Evolutionary conservation across 306 rosid species (phyloP).

Genomic region (Pyrus communis): DNA sequence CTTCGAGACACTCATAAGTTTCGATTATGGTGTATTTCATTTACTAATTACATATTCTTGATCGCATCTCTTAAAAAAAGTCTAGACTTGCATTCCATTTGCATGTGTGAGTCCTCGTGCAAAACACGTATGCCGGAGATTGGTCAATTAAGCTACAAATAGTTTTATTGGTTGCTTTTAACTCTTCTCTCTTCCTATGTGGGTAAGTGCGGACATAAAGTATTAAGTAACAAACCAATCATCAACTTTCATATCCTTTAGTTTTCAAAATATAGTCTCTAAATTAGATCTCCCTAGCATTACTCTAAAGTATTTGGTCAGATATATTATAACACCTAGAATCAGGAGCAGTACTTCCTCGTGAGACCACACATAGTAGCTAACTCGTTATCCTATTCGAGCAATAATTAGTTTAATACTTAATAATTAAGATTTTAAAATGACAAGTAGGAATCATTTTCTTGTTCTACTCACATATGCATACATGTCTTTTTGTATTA

Average conservation of each 20-base stretch:
- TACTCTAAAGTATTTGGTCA: background rate
- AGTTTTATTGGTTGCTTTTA: background rate
- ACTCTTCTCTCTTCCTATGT: background rate
- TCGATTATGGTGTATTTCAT: too few species aligned
- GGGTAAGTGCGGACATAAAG: background rate
- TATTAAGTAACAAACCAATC: too few species aligned
- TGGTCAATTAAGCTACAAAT: background rate
- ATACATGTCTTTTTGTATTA: background rate
- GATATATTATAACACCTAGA: background rate
- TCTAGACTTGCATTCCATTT: background rate
- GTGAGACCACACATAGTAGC: background rate
- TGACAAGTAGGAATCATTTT: background rate
- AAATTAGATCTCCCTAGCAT: too few species aligned
- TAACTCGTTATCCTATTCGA: background rate
- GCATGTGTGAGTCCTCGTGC: background rate
- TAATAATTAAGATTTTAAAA: background rate
- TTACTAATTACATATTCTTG: too few species aligned
- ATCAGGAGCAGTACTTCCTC: background rate
- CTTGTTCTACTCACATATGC: background rate
- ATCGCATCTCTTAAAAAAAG: background rate
- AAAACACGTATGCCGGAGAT: background rate
- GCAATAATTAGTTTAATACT: background rate
- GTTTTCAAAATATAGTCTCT: too few species aligned
- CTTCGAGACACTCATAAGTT: too few species aligned
- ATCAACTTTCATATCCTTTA: too few species aligned